Percentiles rank a stretch among this genome's conserved stretches.
These are phyloP conservation scores for Teratosphaeria pseudoeucalypti DNA, from an alignment of 2,329 filamentous ascomycete genomes.

Conservation along the genomic window DNA sequence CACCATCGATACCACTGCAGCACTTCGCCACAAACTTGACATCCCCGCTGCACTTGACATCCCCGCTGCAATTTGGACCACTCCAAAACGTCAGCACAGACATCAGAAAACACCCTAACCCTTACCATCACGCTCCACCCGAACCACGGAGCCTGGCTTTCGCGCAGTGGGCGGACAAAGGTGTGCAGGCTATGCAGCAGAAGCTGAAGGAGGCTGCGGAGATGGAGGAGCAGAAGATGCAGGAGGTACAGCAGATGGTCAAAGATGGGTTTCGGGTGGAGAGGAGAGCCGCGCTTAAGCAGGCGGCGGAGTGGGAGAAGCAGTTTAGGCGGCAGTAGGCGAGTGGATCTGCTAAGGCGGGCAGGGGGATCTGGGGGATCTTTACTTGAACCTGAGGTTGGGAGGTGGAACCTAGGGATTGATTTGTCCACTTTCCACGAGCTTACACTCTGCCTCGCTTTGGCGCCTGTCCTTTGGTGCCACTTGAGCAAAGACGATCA, in stretches of 20 bases:
- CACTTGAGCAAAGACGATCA: neutral
- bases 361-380: neutral
- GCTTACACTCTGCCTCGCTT: neutral
- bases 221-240: neutral
- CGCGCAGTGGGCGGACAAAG: constrained; percentile 2
- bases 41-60: neutral
- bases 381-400: neutral
- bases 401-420: too few relatives aligned
- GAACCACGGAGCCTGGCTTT: neutral
- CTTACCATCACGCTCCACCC: constrained; percentile 1
- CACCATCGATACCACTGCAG: neutral
- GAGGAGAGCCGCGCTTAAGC: neutral
- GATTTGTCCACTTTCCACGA: neutral
- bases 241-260: neutral
- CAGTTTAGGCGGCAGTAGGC: neutral
- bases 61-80: neutral
- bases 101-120: neutral
- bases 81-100: neutral
- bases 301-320: neutral
- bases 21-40: neutral
- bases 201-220: neutral
- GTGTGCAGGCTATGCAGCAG: constrained; percentile 1
- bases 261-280: neutral
- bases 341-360: neutral
- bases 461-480: neutral